Evolutionary conservation across 495 filamentous ascomycete species (phyloP).

Genomic region (Pyrenula massariospora): DNA sequence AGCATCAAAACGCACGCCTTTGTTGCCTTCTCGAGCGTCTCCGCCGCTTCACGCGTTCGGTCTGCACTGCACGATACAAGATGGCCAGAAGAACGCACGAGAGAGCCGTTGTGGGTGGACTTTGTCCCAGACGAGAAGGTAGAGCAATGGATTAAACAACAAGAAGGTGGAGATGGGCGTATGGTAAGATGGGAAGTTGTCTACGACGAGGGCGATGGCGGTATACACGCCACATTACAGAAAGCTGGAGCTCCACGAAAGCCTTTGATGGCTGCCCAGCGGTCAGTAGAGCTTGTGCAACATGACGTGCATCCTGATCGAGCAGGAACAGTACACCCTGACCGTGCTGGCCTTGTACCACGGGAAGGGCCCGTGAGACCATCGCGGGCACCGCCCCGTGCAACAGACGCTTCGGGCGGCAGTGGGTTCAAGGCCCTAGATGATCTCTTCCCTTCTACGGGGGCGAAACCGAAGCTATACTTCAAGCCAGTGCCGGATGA

Average conservation of each 20-base stretch:
- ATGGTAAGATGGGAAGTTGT: conserved; percentile 56
- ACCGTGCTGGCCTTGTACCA: neutral
- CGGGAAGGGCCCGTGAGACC: neutral
- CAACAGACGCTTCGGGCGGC: conserved; percentile 8
- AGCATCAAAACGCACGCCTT: conserved; percentile 81
- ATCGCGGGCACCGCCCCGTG: conserved; percentile 10
- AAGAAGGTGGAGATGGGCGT: conserved; percentile 40
- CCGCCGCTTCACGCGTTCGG: conserved; percentile 69
- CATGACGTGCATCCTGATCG: neutral
- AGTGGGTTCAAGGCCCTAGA: conserved; percentile 50
- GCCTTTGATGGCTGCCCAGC: conserved; percentile 4
- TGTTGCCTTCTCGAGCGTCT: conserved; percentile 51
- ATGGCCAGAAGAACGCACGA: conserved; percentile 79
- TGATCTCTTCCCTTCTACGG: conserved; percentile 49
- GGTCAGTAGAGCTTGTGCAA: neutral
- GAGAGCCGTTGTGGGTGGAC: conserved; percentile 80
- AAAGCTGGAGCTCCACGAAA: conserved; percentile 23
- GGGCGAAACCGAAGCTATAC: conserved; percentile 58
- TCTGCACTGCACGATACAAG: conserved; percentile 61
- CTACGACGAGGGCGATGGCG: conserved; percentile 50
- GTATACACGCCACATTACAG: conserved; percentile 41
- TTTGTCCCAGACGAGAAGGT: conserved; percentile 74
- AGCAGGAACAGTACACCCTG: neutral
- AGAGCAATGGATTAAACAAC: conserved; percentile 59
- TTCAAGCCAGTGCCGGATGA: conserved; percentile 41